phyloP scores from a whole-genome alignment of 768 basidiomycete species.

The Neoboletus subvelutipes region DNA sequence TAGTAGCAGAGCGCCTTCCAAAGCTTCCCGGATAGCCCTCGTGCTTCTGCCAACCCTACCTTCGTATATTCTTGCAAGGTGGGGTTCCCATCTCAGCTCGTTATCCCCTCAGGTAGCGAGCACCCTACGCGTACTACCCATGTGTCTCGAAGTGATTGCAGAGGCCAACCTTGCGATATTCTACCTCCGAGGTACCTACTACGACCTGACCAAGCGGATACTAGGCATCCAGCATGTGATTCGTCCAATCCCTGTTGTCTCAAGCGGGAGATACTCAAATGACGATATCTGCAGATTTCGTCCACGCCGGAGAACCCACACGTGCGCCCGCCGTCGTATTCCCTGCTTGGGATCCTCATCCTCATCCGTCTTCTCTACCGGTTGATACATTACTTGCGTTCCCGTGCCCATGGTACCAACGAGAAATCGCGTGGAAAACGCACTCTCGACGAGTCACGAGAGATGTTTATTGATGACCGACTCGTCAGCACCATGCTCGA shows the following conservation, averaged over 20 bases:
- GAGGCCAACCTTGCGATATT: constrained; percentile 82
- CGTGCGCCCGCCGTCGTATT: constrained; percentile 78
- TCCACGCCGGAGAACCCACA: constrained; percentile 69
- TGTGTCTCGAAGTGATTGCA: constrained; percentile 50
- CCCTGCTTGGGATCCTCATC: constrained; percentile 77
- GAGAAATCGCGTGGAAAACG: constrained; percentile 38
- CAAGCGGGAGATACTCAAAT: background rate
- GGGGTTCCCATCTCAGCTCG: constrained; percentile 41
- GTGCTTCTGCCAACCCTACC: constrained; percentile 69
- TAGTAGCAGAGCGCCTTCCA: constrained; percentile 42
- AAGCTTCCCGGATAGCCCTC: constrained; percentile 46
- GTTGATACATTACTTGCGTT: constrained; percentile 46
- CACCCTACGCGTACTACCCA: constrained; percentile 42
- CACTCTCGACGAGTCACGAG: constrained; percentile 30
- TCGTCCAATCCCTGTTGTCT: background rate
- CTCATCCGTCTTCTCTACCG: constrained; percentile 63
- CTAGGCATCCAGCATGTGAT: constrained; percentile 69
- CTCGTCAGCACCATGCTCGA: constrained; percentile 59
- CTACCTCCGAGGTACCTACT: constrained; percentile 78
- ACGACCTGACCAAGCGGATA: constrained; percentile 66
- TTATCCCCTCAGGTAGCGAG: constrained; percentile 32
- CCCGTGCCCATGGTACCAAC: constrained; percentile 19
- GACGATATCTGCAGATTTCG: constrained; percentile 55
- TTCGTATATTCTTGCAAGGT: constrained; percentile 56
- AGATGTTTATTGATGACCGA: constrained; percentile 56